A percentile compares a stretch with the other conserved stretches of the same genome.
Conservation (phyloP, 148 eudicot genomes). For the Camellia granthamiana region DNA sequence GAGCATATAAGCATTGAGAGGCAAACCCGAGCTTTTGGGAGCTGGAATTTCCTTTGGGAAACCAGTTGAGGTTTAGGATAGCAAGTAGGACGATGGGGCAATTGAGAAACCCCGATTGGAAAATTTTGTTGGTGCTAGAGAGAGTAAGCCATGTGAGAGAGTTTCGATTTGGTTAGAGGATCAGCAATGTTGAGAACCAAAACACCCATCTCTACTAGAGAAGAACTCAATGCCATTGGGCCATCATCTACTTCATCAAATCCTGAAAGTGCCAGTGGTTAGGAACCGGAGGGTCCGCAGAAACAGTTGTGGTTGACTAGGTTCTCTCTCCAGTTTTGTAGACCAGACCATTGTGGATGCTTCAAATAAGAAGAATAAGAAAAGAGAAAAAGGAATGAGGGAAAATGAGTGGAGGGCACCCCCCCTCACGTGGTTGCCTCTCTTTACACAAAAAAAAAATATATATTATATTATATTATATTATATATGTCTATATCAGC, state of each 20-base stretch:
- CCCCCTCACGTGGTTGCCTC: too few species aligned
- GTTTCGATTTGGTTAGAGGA: conserved; percentile 56
- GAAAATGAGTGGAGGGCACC: too few species aligned
- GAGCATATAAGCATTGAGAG: too few species aligned
- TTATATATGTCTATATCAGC: too few species aligned
- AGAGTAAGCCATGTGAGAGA: conserved; percentile 69
- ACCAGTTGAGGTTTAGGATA: conserved; percentile 64
- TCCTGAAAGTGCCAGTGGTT: conserved; percentile 18
- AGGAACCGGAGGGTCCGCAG: conserved; percentile 77
- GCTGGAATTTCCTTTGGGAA: conserved; percentile 72
- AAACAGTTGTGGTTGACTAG: too few species aligned
- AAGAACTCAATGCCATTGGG: too few species aligned
- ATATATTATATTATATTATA: too few species aligned
- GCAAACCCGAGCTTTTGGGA: conserved; percentile 69
- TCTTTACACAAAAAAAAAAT: too few species aligned
- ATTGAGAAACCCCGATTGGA: conserved; percentile 48
- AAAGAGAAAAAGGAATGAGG: too few species aligned
- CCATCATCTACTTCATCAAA: conserved; percentile 1
- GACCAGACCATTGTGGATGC: too few species aligned
- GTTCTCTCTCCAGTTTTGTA: too few species aligned
- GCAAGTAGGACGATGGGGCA: conserved; percentile 70
- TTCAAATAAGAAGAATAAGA: too few species aligned
- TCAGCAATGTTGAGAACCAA: conserved; percentile 65
- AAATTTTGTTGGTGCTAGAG: conserved; percentile 41
- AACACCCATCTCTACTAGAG: conserved; percentile 63